Evolutionary conservation across 2,329 filamentous ascomycete species (phyloP), one percentile per base, ranked within the genome.

Genomic region (Colletotrichum tamarilloi): DNA sequence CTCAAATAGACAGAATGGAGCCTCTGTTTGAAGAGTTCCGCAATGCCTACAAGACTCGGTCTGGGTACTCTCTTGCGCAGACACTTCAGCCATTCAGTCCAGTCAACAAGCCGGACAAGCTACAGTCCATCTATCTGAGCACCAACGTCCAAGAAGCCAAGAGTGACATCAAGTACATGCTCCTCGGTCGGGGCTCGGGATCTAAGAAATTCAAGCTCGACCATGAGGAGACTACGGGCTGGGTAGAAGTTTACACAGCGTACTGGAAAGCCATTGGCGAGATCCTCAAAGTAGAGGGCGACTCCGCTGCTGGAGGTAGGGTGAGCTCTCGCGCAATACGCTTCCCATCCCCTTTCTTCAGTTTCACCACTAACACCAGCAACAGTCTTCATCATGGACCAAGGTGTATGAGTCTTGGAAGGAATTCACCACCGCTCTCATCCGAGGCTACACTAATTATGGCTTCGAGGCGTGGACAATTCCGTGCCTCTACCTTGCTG

Each of bases 391-490:
- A n/a, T 91, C 93, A 71, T 97, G 94, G 92, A 88, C 89, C n/a
- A 92, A 90, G 68, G 93, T 95, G 0, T 99, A 98, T 79, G 93
- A 95, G 74, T 86, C 92, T 12, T 98, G 97, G 95, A 97, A 94
- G 80, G 94, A 97, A 53, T 80, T 98, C 74, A 91, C 93, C 58
- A 93, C 93, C 75, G 86, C 88, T 60, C 86, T 98, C 52, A 92
- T 95, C 71, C 91, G 95, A 76, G 95, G 95, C 38, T 98, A 98
- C 81, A 92, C 92, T 46, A 92, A 89, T 76, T 87, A 88, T 68
- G 89, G 90, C 3, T 94, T 98, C 77, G 92, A 94, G 76, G 92
- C 95, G 38, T 99, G 97, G 96, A 97, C 95, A 0, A 91, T 99
- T 64, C 95, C 97, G 4, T 95, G 94, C 79, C 87, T 99, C 52